Base-by-base conservation (phyloP, 2,329 filamentous ascomycete species). In the Biscogniauxia mediterranea region DNA sequence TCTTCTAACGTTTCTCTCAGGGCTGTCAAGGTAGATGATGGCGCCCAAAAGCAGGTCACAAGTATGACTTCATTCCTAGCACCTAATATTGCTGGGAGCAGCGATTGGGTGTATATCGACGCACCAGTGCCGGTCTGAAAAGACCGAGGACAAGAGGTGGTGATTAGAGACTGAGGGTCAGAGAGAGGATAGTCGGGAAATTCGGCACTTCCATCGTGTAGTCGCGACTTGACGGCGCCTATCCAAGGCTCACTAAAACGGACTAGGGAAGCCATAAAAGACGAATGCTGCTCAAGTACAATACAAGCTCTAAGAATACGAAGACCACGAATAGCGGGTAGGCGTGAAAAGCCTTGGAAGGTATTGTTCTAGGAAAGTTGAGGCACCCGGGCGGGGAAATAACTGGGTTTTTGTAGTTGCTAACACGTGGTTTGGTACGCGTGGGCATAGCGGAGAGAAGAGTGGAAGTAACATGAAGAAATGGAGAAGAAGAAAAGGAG, bases 41-140 rank as follows among this genome's bases (percentile, higher is more conserved):
- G 78, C 0, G 91, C 87, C 90, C 91, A 93, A 76, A 93, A 95
- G 74, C 91, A 94, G 8, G 91, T 94, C 6, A 93, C 89, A 51
- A 95, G 81, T 61, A 93, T 85, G 26, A 93, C 78, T 68, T 92
- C 90, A 54, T 81, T 76, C 42, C 82, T 78, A 2, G 90, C 87
- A 0, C 76, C 71, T 4, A 84, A 76, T 3, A 93, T 81, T 8
- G 86, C 84, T 1, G 89, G 85, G 0, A 89, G 75, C 6, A 92
- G 78, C 3, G 79, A 76, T 49, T 79, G 76, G 0, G 80, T 79
- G 67, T 82, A 87, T 28, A 89, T 80, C 4, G 81, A 82, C 19
- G 81, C 77, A 5, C 87, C 86, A 0, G 84, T 88, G 59, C 86
- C 86, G 17, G 87, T 73, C 25, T 78, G 78, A 64, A 89, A 83